phyloP scores from a whole-genome alignment of 1,284 basidiomycete genomes.

The Cryptococcus sp. region DNA sequence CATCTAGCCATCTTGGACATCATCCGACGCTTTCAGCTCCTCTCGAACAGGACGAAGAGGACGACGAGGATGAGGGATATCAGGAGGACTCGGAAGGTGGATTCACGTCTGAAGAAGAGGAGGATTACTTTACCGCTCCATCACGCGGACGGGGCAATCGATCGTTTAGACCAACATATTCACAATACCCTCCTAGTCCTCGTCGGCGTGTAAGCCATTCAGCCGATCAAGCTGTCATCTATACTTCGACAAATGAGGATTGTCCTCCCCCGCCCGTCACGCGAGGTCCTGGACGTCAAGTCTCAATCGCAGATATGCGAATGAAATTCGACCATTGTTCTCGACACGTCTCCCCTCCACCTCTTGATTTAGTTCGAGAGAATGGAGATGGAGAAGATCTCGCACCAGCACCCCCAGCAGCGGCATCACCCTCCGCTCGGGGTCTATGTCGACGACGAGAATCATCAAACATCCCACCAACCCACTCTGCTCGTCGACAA shows the following conservation, averaged over 20 bases:
- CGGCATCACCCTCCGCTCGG: constrained; percentile 24
- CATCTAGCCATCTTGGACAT: background rate
- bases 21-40: background rate
- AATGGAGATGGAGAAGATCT: background rate
- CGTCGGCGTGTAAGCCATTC: background rate
- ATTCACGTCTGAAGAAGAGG: constrained; percentile 22
- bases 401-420: constrained; percentile 23
- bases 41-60: constrained; percentile 16
- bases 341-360: constrained; percentile 28
- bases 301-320: background rate
- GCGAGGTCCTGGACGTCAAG: background rate
- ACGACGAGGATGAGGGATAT: constrained; percentile 7
- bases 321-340: constrained; percentile 13
- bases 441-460: constrained; percentile 26
- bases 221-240: background rate
- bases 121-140: constrained; percentile 1
- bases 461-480: background rate
- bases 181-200: background rate
- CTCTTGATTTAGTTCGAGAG: constrained; percentile 5
- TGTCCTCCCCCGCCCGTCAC: background rate
- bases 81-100: constrained; percentile 23
- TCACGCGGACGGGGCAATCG: constrained; percentile 1
- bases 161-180: background rate
- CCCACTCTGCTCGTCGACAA: too few species aligned
- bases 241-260: background rate